Evolutionary conservation across 2,329 filamentous ascomycete genomes (phyloP).

Genomic region (Gremmenia infestans): DNA sequence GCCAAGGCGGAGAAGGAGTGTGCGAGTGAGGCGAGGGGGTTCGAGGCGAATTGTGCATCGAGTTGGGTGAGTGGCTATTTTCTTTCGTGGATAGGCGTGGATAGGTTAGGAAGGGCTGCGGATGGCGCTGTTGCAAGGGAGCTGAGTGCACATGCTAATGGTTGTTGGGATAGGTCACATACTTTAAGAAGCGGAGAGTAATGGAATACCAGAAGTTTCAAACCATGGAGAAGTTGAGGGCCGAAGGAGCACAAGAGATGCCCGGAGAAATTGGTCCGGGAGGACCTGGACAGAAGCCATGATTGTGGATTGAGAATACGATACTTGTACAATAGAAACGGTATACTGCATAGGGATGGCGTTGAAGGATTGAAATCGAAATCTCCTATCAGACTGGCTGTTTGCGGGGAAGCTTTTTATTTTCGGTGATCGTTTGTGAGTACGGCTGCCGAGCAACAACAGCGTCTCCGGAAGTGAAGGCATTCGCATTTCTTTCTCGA

Average conservation of each 20-base stretch:
- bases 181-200: slow-evolving; percentile 95
- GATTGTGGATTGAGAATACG: neutral
- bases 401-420: neutral
- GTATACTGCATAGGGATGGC: slow-evolving; percentile 10
- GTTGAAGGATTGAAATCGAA: slow-evolving; percentile 7
- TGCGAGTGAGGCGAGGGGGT: slow-evolving; percentile 54
- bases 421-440: neutral
- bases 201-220: slow-evolving; percentile 84
- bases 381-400: neutral
- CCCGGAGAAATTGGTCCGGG: slow-evolving; percentile 23
- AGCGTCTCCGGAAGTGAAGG: too few relatives aligned
- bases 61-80: slow-evolving; percentile 69
- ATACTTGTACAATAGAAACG: slow-evolving; percentile 6
- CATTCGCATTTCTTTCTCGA: too few relatives aligned
- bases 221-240: slow-evolving; percentile 69
- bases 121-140: neutral
- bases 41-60: slow-evolving; percentile 79
- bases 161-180: slow-evolving; percentile 63
- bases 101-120: neutral
- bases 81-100: neutral
- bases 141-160: slow-evolving; percentile 11
- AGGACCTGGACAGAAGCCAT: slow-evolving; percentile 10
- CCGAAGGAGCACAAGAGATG: slow-evolving; percentile 65
- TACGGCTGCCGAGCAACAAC: too few relatives aligned
- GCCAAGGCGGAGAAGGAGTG: slow-evolving; percentile 54